Base-by-base conservation (phyloP, 768 basidiomycete species). In the Russula ochroleuca region DNA sequence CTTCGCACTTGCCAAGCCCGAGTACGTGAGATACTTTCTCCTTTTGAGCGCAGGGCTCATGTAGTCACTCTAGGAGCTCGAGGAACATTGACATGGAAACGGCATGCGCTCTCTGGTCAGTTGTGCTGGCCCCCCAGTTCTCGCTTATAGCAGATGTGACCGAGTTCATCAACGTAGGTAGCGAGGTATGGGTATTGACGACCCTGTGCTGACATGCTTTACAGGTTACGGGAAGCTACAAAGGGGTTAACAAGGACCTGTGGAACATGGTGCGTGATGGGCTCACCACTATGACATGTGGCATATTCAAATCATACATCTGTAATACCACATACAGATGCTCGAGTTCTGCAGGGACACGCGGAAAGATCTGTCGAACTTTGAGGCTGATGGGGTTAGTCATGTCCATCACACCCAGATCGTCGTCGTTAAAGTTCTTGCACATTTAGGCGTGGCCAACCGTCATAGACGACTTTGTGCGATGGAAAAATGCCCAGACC, bases 51-150 rank as follows among this genome's bases (percentile, higher is more conserved):
- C 25, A 33, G 43, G 7, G 45, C 41, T 57, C 33, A 38, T 51
- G 15, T 33, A n/a, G 40, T 5, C 28, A 54, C 38, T 47, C 25
- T 59, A 91, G 89, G 71, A 81, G 83, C 72, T 83, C 84, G 21
- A 81, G 85, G 67, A 92, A 90, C 71, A 84, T 92, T 65, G 90
- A 92, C 57, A 88, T 92, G 79, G 90, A 92, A 86, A 89, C 85
- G 28, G 85, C 90, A 9, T 75, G 78, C 19, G 86, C 89, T 0
- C 78, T 92, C 47, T 91, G 90, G 88, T 80, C 83, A n/a, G 87
- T 91, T 17, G 76, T 88, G 49, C 75, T 94, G 3, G 76, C 73
- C n/a, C n/a, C 86, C 2, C 81, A 82, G 69, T 90, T 85, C 71
- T 81, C 86, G 1, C 73, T 92, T 37, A 82, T 86, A 74, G 69